Evolutionary conservation across 345 rosid genomes (phyloP).

Genomic region (Theobroma cacao): DNA sequence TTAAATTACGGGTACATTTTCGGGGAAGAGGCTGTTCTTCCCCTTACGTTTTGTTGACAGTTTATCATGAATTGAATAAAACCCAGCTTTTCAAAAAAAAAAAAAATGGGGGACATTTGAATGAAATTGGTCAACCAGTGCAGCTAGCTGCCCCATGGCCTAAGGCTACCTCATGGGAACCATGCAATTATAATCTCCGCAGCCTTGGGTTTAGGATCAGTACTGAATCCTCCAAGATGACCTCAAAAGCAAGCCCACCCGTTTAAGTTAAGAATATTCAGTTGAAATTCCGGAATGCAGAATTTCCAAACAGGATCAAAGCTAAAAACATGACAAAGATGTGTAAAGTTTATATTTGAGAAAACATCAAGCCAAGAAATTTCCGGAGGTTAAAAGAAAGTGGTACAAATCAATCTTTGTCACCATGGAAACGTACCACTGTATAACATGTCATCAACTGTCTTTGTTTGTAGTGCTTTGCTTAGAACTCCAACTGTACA

Average conservation of each 20-base stretch:
- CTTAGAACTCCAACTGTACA: background rate
- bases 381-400: background rate
- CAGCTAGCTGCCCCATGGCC: background rate
- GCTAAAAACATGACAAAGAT: background rate
- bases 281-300: background rate
- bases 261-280: too few species aligned
- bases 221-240: background rate
- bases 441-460: background rate
- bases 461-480: background rate
- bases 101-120: background rate
- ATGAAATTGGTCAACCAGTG: background rate
- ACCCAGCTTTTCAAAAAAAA: too few species aligned
- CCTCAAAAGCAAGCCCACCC: background rate
- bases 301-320: background rate
- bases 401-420: background rate
- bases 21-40: too few species aligned
- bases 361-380: constrained; percentile 3
- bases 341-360: background rate
- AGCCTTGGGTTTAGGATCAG: background rate
- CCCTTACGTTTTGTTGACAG: too few species aligned
- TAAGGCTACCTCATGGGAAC: background rate
- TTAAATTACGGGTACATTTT: too few species aligned
- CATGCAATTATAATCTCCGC: background rate
- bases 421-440: background rate
- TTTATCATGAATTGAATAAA: too few species aligned